Evolutionary conservation across 768 basidiomycete species (phyloP).

Genomic region (Tephrocybe sp.): DNA sequence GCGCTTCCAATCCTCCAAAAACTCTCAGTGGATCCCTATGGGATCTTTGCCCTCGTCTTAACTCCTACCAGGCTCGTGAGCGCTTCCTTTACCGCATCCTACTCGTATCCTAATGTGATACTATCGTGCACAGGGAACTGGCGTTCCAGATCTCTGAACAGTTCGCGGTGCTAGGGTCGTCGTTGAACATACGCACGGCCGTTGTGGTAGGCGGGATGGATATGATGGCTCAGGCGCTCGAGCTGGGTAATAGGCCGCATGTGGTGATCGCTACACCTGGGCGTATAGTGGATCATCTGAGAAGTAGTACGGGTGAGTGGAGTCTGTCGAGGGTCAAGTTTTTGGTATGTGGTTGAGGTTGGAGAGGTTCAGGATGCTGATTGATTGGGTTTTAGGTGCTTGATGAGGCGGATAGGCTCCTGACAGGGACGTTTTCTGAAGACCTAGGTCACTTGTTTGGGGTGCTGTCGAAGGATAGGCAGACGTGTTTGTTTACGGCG

Average conservation of each 20-base stretch:
- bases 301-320: conserved; percentile 80
- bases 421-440: conserved; percentile 86
- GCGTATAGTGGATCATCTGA: conserved; percentile 87
- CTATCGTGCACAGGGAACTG: conserved; percentile 67
- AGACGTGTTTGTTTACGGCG: conserved; percentile 96
- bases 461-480: conserved; percentile 79
- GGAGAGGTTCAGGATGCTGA: too few relatives aligned
- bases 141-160: conserved; percentile 98
- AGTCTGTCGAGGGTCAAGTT: conserved; percentile 82
- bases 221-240: conserved; percentile 91
- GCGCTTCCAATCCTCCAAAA: conserved; percentile 93
- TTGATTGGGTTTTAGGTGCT: conserved; percentile 63
- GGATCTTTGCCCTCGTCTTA: conserved; percentile 89
- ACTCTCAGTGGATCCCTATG: conserved; percentile 87
- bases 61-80: conserved; percentile 86
- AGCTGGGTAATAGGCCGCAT: conserved; percentile 84
- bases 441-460: conserved; percentile 81
- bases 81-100: background rate
- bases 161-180: conserved; percentile 84
- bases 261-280: conserved; percentile 96
- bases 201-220: conserved; percentile 99
- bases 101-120: too few relatives aligned
- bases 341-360: conserved; percentile 67
- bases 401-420: conserved; percentile 93
- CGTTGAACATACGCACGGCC: conserved; percentile 79